These are phyloP conservation scores for Acer saccharum DNA, from an alignment of 345 rosid species.

Conservation along the genomic window DNA sequence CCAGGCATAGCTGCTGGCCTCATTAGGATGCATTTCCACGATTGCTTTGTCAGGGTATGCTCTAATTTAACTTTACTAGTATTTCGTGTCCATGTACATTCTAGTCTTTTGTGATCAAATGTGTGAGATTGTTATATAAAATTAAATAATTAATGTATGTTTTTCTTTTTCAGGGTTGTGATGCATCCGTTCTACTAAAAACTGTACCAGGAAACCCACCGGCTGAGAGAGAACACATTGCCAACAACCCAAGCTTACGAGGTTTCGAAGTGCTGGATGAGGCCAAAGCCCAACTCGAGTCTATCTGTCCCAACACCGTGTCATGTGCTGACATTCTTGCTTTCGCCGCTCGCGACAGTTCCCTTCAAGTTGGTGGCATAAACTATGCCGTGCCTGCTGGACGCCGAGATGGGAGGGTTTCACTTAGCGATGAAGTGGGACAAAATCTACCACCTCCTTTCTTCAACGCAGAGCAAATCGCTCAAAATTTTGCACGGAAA, in stretches of 20 bases:
- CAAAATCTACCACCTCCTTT: slow-evolving; percentile 34
- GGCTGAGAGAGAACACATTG: slow-evolving; percentile 42
- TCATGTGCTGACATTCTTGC: slow-evolving; percentile 58
- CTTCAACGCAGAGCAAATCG: slow-evolving; percentile 31
- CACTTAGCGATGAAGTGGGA: slow-evolving; percentile 20
- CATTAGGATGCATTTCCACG: slow-evolving; percentile 43
- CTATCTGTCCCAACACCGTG: slow-evolving; percentile 42
- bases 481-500: slow-evolving; percentile 30
- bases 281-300: slow-evolving; percentile 44
- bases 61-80: neutral
- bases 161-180: slow-evolving; percentile 43
- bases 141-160: neutral
- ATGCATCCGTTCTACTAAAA: slow-evolving; percentile 48
- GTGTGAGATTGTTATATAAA: neutral
- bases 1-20: slow-evolving; percentile 37
- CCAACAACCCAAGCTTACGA: slow-evolving; percentile 42
- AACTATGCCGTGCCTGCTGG: slow-evolving; percentile 41
- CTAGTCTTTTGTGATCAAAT: neutral
- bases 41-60: slow-evolving; percentile 40
- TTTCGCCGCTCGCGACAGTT: slow-evolving; percentile 57
- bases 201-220: slow-evolving; percentile 23
- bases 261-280: slow-evolving; percentile 54
- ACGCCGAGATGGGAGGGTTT: slow-evolving; percentile 46
- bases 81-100: neutral
- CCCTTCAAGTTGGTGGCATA: slow-evolving; percentile 33